Percentiles rank a stretch among this genome's conserved stretches.
These are phyloP conservation scores for Dentipellis fragilis DNA, from an alignment of 768 basidiomycete species.

Conservation along the genomic window DNA sequence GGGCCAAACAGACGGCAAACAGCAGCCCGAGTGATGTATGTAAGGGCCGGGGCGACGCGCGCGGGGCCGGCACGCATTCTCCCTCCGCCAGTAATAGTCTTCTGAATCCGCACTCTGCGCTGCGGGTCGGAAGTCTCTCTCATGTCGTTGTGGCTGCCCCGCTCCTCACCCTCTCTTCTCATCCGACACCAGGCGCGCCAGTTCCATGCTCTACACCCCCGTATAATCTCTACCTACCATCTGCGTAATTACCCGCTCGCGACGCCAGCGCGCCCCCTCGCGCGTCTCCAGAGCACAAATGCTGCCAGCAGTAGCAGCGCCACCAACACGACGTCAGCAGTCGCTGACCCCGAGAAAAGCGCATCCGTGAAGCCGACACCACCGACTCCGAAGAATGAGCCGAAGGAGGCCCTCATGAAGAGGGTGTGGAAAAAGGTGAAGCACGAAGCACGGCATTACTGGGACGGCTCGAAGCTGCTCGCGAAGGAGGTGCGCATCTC, in stretches of 20 bases:
- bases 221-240: slow-evolving; percentile 5
- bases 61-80: not conserved
- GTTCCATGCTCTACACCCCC: slow-evolving; percentile 13
- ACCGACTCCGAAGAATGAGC: slow-evolving; percentile 21
- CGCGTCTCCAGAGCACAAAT: slow-evolving; percentile 28
- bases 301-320: not conserved
- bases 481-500: slow-evolving; percentile 93
- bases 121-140: not conserved
- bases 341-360: slow-evolving; percentile 42
- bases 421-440: slow-evolving; percentile 90
- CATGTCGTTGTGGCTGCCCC: slow-evolving; percentile 77
- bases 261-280: slow-evolving; percentile 10
- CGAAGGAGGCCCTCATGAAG: slow-evolving; percentile 36
- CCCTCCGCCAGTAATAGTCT: not conserved
- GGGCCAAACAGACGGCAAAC: not conserved
- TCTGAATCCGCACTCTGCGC: not conserved
- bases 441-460: slow-evolving; percentile 93
- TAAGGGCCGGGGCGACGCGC: slow-evolving; percentile 1
- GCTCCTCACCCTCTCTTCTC: slow-evolving; percentile 32
- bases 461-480: slow-evolving; percentile 91
- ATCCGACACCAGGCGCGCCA: slow-evolving; percentile 28
- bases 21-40: not conserved
- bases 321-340: slow-evolving; percentile 13
- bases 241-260: slow-evolving; percentile 3
- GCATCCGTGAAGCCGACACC: slow-evolving; percentile 12